Conservation (phyloP, 139 green algal genomes). For the Tetradesmus obliquus region DNA sequence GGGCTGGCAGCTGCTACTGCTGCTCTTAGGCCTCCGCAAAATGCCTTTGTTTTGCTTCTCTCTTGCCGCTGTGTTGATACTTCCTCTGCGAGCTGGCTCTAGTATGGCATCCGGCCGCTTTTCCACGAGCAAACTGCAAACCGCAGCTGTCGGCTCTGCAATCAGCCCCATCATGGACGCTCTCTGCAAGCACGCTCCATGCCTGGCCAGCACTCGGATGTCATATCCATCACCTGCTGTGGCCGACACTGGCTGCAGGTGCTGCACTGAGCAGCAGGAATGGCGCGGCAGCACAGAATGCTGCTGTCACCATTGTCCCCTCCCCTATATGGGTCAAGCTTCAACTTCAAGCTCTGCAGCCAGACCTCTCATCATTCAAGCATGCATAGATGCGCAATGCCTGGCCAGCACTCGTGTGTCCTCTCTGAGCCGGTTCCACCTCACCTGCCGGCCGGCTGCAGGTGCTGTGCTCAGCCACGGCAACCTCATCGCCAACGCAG, state of each 20-base stretch:
- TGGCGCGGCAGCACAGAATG: neutral
- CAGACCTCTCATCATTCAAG: neutral
- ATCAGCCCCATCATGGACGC: too few relatives aligned
- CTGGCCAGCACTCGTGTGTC: neutral
- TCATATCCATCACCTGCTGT: neutral
- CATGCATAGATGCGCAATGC: neutral
- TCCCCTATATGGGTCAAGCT: too few relatives aligned
- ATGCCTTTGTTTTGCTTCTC: too few relatives aligned
- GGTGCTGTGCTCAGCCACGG: constrained; percentile 80
- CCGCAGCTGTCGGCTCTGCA: too few relatives aligned
- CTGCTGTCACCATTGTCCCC: too few relatives aligned
- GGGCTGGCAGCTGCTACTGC: neutral
- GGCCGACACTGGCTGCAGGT: constrained; percentile 49
- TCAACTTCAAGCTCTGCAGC: too few relatives aligned
- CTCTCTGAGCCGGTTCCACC: neutral
- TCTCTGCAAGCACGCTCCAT: too few relatives aligned
- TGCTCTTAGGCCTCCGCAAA: neutral
- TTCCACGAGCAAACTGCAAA: too few relatives aligned
- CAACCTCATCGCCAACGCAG: constrained; percentile 84
- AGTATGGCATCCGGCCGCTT: too few relatives aligned
- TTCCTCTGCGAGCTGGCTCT: too few relatives aligned
- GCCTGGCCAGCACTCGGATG: too few relatives aligned
- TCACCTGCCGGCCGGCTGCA: neutral
- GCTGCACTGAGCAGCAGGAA: constrained; percentile 42
- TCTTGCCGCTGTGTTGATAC: too few relatives aligned